Evolutionary conservation across 805 yeast species (phyloP), one percentile per base, ranked within the genome.

Genomic region (Hanseniaspora singularis): DNA sequence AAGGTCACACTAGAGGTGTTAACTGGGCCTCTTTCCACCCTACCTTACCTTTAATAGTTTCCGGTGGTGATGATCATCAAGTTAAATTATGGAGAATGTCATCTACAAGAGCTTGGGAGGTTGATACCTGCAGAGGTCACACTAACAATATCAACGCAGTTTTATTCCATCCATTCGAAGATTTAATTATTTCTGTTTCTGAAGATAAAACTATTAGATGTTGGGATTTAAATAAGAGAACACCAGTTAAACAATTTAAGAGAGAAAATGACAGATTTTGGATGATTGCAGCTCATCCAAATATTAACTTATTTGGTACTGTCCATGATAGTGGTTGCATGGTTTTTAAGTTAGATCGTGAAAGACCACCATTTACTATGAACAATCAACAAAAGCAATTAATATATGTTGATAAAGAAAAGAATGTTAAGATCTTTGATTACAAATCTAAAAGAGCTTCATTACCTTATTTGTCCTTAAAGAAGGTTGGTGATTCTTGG

Each of bases 11-110:
- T 58, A 81, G 95, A 63, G 97, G 97, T 61, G 98, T 92, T 58
- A 89, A 92, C 62, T 92, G 95, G 95, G 97, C 96, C 18, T 71
- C 95, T 11, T 94, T 94, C 77, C 99, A 92, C 63, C 98, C 98
- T 38, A 86, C 89, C 20, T 72, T 87, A 61, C 97, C 97, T 12
- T 72, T 92, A 55, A 87, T 92, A 60, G 94, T 88, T 16, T 85
- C 96, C 15, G 94, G 89, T 57, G 94, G 94, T 63, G 99, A 92
- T 63, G 99, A 92, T 62, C 76, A 97, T 54, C 79, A 89, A 53
- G 85, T 92, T 49, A 89, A 89, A 64, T 70, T 94, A 53, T 92
- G 98, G 98, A 76, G 97, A 66, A 86, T 87, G 96, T 79, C 87
- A 58, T 96, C 92, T 54, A 79, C 94, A 31, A 86, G 88, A 66